Evolutionary conservation across 2,329 filamentous ascomycete genomes (phyloP).

Genomic region (Xylaria sp.): DNA sequence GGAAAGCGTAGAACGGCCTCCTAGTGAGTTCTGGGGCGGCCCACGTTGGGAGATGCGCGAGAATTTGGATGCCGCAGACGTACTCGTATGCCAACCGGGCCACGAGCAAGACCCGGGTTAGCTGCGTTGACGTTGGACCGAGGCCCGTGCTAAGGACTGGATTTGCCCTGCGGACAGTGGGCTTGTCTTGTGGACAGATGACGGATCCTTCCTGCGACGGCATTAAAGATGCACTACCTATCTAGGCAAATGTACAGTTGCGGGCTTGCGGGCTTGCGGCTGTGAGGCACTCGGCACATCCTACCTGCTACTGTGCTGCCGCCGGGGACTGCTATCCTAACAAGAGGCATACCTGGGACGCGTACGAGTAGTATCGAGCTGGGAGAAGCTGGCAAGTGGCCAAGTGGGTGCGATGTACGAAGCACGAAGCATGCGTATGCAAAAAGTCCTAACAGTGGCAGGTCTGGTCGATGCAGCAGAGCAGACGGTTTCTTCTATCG

Average conservation of each 20-base stretch:
- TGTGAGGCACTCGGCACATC: slow-evolving; percentile 2
- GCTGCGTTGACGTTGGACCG: slow-evolving; percentile 2
- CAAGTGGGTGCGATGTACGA: neutral
- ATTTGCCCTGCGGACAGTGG: slow-evolving; percentile 7
- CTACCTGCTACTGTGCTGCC: neutral
- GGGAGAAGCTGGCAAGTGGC: neutral
- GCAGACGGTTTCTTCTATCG: neutral
- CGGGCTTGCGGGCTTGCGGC: slow-evolving; percentile 9
- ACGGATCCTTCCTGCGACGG: slow-evolving; percentile 28
- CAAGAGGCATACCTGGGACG: neutral
- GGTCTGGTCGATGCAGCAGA: neutral
- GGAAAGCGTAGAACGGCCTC: neutral
- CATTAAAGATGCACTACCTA: neutral
- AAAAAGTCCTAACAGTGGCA: neutral
- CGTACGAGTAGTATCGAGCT: neutral
- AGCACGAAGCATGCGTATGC: neutral
- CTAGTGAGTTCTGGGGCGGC: neutral
- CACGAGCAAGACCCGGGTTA: neutral
- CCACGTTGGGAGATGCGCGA: neutral
- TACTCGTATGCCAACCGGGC: neutral
- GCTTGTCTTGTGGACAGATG: slow-evolving; percentile 20
- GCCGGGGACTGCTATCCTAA: slow-evolving; percentile 6
- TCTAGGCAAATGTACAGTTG: slow-evolving; percentile 9
- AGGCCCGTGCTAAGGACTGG: slow-evolving; percentile 13
- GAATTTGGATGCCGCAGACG: slow-evolving; percentile 5